Conservation (phyloP, 257 asterid genomes). For the Ehretia macrophylla region DNA sequence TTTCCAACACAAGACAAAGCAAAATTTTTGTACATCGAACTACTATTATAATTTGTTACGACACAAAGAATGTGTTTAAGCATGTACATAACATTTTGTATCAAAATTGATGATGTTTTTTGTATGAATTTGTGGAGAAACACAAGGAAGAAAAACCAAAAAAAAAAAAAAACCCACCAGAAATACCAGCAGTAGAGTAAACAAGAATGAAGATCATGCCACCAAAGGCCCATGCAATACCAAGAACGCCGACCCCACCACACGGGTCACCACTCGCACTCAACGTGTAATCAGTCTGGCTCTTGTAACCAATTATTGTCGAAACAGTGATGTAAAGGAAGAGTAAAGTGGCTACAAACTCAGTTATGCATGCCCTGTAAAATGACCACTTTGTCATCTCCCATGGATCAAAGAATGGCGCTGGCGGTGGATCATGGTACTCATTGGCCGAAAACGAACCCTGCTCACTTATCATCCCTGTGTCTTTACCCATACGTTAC, state of each 20-base stretch:
- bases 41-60: too few species aligned
- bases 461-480: too few species aligned
- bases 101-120: too few species aligned
- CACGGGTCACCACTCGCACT: constrained; percentile 43
- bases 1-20: too few species aligned
- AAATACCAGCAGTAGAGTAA: constrained; percentile 33
- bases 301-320: constrained; percentile 61
- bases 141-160: too few species aligned
- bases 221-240: constrained; percentile 83
- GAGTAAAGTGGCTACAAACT: constrained; percentile 65
- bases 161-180: constrained; percentile 8
- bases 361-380: constrained; percentile 70
- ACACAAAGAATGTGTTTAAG: too few species aligned
- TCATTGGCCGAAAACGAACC: too few species aligned
- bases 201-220: constrained; percentile 62
- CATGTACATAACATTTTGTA: too few species aligned
- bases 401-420: constrained; percentile 53
- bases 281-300: constrained; percentile 27
- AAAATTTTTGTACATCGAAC: too few species aligned
- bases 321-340: constrained; percentile 65
- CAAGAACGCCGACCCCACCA: constrained; percentile 70
- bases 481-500: neutral
- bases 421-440: constrained; percentile 79
- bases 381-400: constrained; percentile 72
- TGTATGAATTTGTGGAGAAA: too few species aligned